Base-by-base conservation (phyloP, 306 rosid genomes). In the Vigna mungo region DNA sequence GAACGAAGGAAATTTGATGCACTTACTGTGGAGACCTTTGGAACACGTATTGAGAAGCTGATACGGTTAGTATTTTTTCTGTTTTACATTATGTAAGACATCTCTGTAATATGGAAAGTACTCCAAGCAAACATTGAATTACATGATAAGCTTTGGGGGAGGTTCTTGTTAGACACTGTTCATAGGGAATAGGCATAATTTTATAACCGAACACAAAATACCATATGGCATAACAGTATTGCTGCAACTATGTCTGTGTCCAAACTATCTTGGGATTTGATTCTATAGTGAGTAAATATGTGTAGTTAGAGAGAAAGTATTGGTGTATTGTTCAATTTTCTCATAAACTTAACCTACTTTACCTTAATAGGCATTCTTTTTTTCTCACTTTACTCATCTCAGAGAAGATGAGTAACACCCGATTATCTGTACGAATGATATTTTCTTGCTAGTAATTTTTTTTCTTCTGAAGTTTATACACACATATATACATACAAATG, bases 1-100 rank as follows among this genome's bases (percentile, higher is more conserved):
- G 92, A 89, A 30, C 84, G 91, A 71, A 88, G 98, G 88, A 95
- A 92, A 84, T 89, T 88, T 61, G 89, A 89, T 75, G 92, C 97
- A 43, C 94, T 90, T 69, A 92, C 94, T 0, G 99, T 95, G 75
- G 96, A 86, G 72, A 95, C 98, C 49, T 92, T 92, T 88, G 99
- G 98, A 79, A 85, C 98, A 39, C 97, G 98, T 76, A 89, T 92
- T 52, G 99, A 95, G 86, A 95, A 95, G 83, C 76, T 95, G 76
- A 95, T 95, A 69, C 87, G 96, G 99, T 91, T 58, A 74, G 94
- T 87, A 73, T 43, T 74, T 30, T 74, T 62, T 68, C 75, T 80
- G 43, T 37, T 70, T n/a, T 69, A 23, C 68, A 69, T 55, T 60
- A 51, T 81, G 61, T 62, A 32, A 18, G 32, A 2, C 51, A 39